Percentiles rank a stretch among this genome's conserved stretches.
phyloP scores from a whole-genome alignment of 495 filamentous ascomycete genomes.

The Letharia lupina region DNA sequence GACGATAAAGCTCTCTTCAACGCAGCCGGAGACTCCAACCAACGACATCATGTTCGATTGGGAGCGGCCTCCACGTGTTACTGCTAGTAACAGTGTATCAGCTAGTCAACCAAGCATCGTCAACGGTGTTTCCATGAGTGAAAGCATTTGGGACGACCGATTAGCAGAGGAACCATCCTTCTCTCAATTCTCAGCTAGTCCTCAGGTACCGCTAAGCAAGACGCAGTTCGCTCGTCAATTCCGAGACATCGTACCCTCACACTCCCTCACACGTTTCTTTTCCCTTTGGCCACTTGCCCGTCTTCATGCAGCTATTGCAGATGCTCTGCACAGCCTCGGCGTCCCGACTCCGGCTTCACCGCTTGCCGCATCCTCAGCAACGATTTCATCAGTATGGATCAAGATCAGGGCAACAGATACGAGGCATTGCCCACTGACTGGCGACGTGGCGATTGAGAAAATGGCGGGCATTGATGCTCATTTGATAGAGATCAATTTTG shows the following conservation, averaged over 20 bases:
- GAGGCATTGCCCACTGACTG: slow-evolving; percentile 69
- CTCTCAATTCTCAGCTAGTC: slow-evolving; percentile 80
- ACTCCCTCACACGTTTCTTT: slow-evolving; percentile 84
- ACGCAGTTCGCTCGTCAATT: slow-evolving; percentile 86
- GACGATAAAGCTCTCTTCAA: slow-evolving; percentile 47
- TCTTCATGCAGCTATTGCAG: slow-evolving; percentile 68
- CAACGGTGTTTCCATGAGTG: slow-evolving; percentile 26
- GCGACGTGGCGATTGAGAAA: slow-evolving; percentile 73
- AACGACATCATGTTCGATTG: slow-evolving; percentile 67
- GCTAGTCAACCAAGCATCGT: slow-evolving; percentile 42
- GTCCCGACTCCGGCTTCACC: slow-evolving; percentile 57
- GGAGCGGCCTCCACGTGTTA: slow-evolving; percentile 50
- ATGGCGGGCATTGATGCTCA: slow-evolving; percentile 46
- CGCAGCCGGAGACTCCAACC: slow-evolving; percentile 70
- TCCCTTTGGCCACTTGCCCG: slow-evolving; percentile 69
- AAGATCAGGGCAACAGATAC: slow-evolving; percentile 71
- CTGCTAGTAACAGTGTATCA: slow-evolving; percentile 44
- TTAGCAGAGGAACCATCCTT: slow-evolving; percentile 84
- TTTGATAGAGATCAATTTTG: slow-evolving; percentile 78
- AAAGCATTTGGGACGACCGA: slow-evolving; percentile 43
- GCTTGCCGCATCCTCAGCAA: slow-evolving; percentile 24
- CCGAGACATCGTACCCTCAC: slow-evolving; percentile 74
- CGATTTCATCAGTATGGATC: slow-evolving; percentile 38
- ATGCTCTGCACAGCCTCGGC: slow-evolving; percentile 74
- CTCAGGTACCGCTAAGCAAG: slow-evolving; percentile 66